Conservation (phyloP, 495 filamentous ascomycete genomes). For the Penicillium pancosmium region DNA sequence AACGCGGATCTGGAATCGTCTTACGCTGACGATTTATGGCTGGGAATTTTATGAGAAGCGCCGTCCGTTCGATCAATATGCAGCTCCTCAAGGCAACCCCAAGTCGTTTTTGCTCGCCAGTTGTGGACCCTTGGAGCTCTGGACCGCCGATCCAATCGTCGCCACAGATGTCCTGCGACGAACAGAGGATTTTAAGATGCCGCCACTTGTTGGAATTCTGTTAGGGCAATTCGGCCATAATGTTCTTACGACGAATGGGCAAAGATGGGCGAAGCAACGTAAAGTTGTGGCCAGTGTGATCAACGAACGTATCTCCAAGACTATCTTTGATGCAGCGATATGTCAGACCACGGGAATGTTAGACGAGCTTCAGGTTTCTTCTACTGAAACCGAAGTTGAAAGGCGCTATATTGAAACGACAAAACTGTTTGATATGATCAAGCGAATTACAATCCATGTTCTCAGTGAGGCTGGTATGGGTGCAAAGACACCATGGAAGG, state of each 20-base stretch:
- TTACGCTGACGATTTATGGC: conserved; percentile 5
- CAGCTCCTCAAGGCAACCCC: neutral
- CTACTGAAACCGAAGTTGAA: neutral
- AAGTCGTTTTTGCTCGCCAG: neutral
- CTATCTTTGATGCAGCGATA: conserved; percentile 2
- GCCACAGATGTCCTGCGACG: conserved; percentile 3
- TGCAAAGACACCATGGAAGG: neutral
- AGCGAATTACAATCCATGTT: conserved; percentile 3
- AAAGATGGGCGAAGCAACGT: conserved; percentile 4
- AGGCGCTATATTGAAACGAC: neutral
- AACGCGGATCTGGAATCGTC: conserved; percentile 1
- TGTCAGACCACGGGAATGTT: neutral
- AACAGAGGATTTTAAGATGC: conserved; percentile 5
- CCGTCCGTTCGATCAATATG: conserved; percentile 6
- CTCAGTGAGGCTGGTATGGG: conserved; percentile 7
- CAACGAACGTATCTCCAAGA: conserved; percentile 5
- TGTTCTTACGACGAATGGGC: conserved; percentile 4
- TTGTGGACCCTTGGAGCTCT: neutral
- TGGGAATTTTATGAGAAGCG: conserved; percentile 5
- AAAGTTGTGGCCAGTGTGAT: conserved; percentile 2
- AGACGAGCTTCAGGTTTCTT: neutral
- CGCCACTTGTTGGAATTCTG: neutral
- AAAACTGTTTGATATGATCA: conserved; percentile 6
- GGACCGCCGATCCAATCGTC: conserved; percentile 3
- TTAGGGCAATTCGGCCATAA: conserved; percentile 4